Base-by-base conservation (phyloP, 2,329 filamentous ascomycete genomes). In the Aphanocladium album region DNA sequence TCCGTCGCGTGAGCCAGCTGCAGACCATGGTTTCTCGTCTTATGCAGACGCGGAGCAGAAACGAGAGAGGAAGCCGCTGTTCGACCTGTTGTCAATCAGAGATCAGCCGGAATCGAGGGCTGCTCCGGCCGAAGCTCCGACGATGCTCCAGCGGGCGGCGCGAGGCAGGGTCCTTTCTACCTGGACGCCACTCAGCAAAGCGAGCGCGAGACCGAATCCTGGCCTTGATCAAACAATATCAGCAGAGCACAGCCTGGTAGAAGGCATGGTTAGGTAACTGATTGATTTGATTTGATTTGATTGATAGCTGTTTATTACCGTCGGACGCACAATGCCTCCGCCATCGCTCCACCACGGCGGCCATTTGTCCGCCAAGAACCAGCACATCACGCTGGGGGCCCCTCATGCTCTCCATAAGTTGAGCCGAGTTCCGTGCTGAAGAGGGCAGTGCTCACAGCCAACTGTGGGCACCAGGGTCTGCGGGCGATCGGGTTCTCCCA, bases 281-380 rank as follows among this genome's bases (percentile, higher is more conserved):
- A 59, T 59, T 55, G 51, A 41, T 43, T 43, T 59, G 57, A 57
- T 57, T 49, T 57, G 55, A 57, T 57, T 47, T 43, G 47, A 57
- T 57, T 50, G 33, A 50, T 58, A n/a, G 7, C 3, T 27, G 12
- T 14, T 58, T 39, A 58, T 41, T 23, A 6, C 56, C 56, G 46
- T 37, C 43, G 45, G 45, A 23, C 54, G 35, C 43, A 39, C n/a
- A 27, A 39, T 17, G 16, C 54, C 9, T 25, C 45, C 56, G 21
- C 14, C 23, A 49, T 51, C 55, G 33, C 30, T 50, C 56, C 41
- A 45, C 47, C 57, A 50, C 4, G 16, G 43, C 25, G 14, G 25
- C 37, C 37, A 37, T 4, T 54, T 55, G 25, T 27, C 23, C 25
- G 39, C 19, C 53, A 47, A 46, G 25, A 56, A 23, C 30, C 25